These are phyloP conservation scores for Phytophthora cactorum DNA, from an alignment of 352 stramenopile species.

Conservation along the genomic window DNA sequence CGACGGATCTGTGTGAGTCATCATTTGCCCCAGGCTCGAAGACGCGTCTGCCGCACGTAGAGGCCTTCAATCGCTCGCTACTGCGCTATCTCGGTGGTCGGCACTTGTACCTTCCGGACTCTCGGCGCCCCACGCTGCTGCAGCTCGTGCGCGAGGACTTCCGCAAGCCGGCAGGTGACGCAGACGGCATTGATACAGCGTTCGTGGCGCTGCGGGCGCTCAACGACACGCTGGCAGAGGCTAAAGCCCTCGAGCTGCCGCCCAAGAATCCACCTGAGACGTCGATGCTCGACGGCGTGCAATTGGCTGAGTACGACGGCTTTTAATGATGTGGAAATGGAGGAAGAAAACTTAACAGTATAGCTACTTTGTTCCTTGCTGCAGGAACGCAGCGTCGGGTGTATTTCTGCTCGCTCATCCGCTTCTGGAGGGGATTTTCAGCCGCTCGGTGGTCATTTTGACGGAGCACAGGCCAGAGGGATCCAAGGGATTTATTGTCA, in stretches of 20 bases:
- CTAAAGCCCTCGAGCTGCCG: conserved; percentile 43
- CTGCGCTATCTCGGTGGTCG: conserved; percentile 55
- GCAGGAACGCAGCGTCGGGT: conserved; percentile 49
- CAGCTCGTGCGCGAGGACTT: conserved; percentile 63
- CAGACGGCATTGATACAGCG: conserved; percentile 57
- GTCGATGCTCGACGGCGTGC: conserved; percentile 36
- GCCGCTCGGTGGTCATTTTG: conserved; percentile 74
- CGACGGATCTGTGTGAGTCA: conserved; percentile 61
- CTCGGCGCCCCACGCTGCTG: conserved; percentile 34
- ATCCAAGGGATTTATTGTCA: conserved; percentile 81
- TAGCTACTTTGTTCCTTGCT: conserved; percentile 8
- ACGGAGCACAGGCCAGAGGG: conserved; percentile 66
- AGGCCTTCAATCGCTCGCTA: conserved; percentile 67
- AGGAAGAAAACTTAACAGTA: not conserved
- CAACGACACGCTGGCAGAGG: conserved; percentile 64
- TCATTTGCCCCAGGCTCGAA: conserved; percentile 34
- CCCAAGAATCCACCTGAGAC: conserved; percentile 7
- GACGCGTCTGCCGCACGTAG: conserved; percentile 54
- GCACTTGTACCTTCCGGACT: conserved; percentile 75
- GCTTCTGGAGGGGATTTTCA: conserved; percentile 74
- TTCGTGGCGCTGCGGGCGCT: conserved; percentile 68
- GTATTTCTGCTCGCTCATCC: conserved; percentile 82
- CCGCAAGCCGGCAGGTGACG: conserved; percentile 19
- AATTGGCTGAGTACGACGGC: conserved; percentile 48
- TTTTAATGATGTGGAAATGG: not conserved